These are phyloP conservation scores for Cladosporium sp. DNA, from an alignment of 2,329 filamentous ascomycete genomes.

Conservation along the genomic window DNA sequence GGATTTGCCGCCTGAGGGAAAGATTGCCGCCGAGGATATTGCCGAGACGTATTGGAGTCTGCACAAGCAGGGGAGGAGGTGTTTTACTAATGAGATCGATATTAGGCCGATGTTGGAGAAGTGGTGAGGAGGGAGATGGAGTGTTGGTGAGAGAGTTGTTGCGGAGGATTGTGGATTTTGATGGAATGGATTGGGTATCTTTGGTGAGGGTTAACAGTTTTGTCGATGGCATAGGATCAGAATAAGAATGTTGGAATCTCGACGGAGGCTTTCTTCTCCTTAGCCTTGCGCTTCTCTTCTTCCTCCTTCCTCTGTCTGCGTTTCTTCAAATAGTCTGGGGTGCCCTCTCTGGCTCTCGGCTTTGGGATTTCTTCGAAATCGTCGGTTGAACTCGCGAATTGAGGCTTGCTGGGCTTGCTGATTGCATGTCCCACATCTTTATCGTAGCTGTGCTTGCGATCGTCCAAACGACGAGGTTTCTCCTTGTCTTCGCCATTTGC, in stretches of 20 bases:
- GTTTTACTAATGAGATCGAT: slow-evolving; percentile 79
- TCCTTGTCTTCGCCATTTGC: no score
- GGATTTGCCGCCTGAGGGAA: slow-evolving; percentile 55
- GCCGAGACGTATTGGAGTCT: slow-evolving; percentile 81
- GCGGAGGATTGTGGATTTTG: no score
- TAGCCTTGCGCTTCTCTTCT: slow-evolving; percentile 22
- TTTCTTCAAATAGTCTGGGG: slow-evolving; percentile 19
- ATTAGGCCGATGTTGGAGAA: slow-evolving; percentile 78
- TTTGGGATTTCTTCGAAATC: slow-evolving; percentile 1
- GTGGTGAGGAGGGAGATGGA: slow-evolving; percentile 51
- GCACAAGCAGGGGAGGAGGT: slow-evolving; percentile 72
- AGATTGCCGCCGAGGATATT: slow-evolving; percentile 77
- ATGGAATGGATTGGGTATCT: not conserved
- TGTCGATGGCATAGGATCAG: slow-evolving; percentile 21
- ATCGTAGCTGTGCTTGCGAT: not conserved
- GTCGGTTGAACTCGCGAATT: not conserved
- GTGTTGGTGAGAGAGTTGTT: not conserved
- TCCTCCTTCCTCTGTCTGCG: slow-evolving; percentile 26
- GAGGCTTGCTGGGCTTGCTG: not conserved
- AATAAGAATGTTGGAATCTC: slow-evolving; percentile 43
- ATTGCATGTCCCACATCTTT: no score
- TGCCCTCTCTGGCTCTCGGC: slow-evolving; percentile 13
- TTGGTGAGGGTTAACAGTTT: not conserved
- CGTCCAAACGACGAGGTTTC: no score
- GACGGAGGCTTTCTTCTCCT: slow-evolving; percentile 22